phyloP scores from a whole-genome alignment of 306 rosid genomes.

The Medicago ruthenica region DNA sequence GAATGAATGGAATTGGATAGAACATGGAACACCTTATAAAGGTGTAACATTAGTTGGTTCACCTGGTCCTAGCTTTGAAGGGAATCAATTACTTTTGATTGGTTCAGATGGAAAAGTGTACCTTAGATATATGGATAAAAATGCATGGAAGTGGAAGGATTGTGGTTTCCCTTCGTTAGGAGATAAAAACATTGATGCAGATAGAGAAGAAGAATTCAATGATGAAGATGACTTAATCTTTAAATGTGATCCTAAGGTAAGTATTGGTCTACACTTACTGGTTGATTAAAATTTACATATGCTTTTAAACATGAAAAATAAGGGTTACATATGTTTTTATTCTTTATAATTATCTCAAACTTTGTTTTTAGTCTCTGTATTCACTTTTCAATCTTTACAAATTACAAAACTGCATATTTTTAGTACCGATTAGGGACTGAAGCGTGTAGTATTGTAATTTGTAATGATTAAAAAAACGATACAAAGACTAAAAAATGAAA shows the following conservation, averaged over 20 bases:
- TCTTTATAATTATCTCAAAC: neutral
- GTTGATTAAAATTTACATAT: neutral
- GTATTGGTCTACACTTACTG: slow-evolving; percentile 11
- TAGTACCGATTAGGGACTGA: neutral
- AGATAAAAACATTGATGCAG: slow-evolving; percentile 45
- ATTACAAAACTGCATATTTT: neutral
- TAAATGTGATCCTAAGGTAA: slow-evolving; percentile 78
- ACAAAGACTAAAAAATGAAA: neutral
- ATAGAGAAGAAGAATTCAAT: slow-evolving; percentile 37
- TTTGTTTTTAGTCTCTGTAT: neutral
- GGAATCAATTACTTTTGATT: slow-evolving; percentile 72
- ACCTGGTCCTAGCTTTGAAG: slow-evolving; percentile 84
- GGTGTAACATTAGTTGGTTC: slow-evolving; percentile 70
- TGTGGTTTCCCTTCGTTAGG: slow-evolving; percentile 65
- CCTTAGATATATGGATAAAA: slow-evolving; percentile 70
- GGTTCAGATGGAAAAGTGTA: slow-evolving; percentile 93
- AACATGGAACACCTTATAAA: slow-evolving; percentile 85
- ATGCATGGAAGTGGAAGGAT: slow-evolving; percentile 86
- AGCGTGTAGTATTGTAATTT: neutral
- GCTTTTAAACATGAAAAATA: neutral
- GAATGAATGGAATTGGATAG: slow-evolving; percentile 93
- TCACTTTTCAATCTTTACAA: neutral
- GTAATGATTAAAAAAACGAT: neutral
- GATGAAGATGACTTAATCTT: slow-evolving; percentile 46
- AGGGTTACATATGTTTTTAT: neutral